Evolutionary conservation across 1,284 basidiomycete genomes (phyloP).

Genomic region (Neonothopanus nambi): DNA sequence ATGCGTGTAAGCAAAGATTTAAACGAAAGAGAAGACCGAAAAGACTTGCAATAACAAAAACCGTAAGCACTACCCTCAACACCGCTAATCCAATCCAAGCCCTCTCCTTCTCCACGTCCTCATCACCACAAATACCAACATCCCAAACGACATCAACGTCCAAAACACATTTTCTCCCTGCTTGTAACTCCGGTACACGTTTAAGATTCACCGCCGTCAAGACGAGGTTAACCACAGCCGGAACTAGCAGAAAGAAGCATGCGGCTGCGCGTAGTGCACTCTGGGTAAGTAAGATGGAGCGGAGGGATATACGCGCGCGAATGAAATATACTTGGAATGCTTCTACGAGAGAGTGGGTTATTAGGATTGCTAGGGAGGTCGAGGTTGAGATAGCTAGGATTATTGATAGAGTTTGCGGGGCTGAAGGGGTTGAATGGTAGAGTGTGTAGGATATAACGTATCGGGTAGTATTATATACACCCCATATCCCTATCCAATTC

Average conservation of each 20-base stretch:
- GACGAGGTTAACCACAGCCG: conserved; percentile 54
- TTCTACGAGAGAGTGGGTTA: conserved; percentile 41
- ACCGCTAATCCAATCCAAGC: conserved; percentile 54
- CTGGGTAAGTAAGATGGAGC: conserved; percentile 30
- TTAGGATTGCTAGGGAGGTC: conserved; percentile 55
- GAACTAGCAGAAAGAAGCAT: conserved; percentile 47
- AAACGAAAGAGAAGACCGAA: neutral
- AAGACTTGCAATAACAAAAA: conserved; percentile 42
- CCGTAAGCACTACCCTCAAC: conserved; percentile 52
- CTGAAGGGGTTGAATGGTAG: conserved; percentile 36
- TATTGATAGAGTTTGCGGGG: conserved; percentile 45
- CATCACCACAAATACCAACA: conserved; percentile 29
- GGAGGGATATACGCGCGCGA: conserved; percentile 34
- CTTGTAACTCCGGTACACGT: conserved; percentile 38
- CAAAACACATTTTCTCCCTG: conserved; percentile 51
- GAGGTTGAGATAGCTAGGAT: conserved; percentile 62
- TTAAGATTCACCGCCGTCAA: conserved; percentile 52
- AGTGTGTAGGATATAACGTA: conserved; percentile 58
- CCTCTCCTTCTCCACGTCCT: conserved; percentile 39
- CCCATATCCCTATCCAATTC: conserved; percentile 54
- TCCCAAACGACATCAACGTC: conserved; percentile 68
- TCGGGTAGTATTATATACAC: conserved; percentile 57
- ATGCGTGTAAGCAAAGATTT: neutral
- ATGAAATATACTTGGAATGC: conserved; percentile 43
- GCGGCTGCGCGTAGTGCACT: conserved; percentile 41